A percentile compares a stretch with the other conserved stretches of the same genome.
These are phyloP conservation scores for Salix dunnii DNA, from an alignment of 345 rosid species.

Conservation along the genomic window DNA sequence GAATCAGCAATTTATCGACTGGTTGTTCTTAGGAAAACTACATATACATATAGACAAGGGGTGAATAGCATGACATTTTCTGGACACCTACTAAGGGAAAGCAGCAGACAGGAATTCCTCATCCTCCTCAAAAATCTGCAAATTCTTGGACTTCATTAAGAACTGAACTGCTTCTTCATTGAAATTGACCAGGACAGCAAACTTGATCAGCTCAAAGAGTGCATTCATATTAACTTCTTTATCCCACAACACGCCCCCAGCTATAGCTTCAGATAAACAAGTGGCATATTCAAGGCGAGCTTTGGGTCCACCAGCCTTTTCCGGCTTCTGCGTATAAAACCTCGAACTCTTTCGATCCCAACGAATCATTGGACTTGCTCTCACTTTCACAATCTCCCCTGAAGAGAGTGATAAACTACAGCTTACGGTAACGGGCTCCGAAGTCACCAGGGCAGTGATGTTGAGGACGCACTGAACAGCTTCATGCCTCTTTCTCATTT, in stretches of 20 bases:
- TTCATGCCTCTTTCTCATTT: conserved; percentile 42
- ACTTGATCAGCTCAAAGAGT: conserved; percentile 52
- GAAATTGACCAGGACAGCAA: conserved; percentile 51
- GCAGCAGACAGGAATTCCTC: conserved; percentile 34
- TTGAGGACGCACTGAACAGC: conserved; percentile 37
- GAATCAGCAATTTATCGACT: too few species aligned
- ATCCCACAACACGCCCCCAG: conserved; percentile 48
- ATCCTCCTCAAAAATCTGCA: conserved; percentile 51
- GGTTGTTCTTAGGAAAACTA: too few species aligned
- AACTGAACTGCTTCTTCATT: conserved; percentile 48
- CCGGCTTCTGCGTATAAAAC: conserved; percentile 41
- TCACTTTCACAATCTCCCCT: conserved; percentile 25
- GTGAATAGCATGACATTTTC: too few species aligned
- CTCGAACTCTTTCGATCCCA: conserved; percentile 52
- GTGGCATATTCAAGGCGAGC: conserved; percentile 43
- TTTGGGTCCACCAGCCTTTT: conserved; percentile 27
- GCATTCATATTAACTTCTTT: conserved; percentile 30
- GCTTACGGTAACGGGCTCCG: conserved; percentile 27
- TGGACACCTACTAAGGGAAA: too few species aligned
- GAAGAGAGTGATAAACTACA: conserved; percentile 41
- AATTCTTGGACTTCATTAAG: conserved; percentile 54
- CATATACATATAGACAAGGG: too few species aligned
- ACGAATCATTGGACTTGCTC: conserved; percentile 35
- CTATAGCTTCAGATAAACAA: conserved; percentile 44
- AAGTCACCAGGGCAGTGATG: conserved; percentile 36